Evolutionary conservation across 2,329 filamentous ascomycete species (phyloP), one percentile per base, ranked within the genome.

Genomic region (Aspergillus fructus): DNA sequence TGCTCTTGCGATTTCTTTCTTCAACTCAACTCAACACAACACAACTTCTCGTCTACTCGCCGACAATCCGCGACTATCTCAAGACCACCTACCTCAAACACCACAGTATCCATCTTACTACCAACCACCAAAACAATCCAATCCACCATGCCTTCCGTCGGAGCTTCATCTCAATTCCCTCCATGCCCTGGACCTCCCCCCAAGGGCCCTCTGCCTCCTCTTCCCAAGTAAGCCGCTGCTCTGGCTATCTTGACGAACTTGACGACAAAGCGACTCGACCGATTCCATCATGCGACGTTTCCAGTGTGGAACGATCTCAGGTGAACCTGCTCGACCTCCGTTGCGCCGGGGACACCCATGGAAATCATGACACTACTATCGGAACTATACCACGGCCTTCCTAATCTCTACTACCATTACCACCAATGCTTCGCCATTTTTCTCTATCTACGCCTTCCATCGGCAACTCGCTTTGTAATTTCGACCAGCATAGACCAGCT

Each of bases 181-280:
- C 72, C 72, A 53, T 74, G 72, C 66, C 72, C 72, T 5, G 72
- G 72, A 40, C 72, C 72, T 64, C 72, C 72, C 53, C 72, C 72
- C 51, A 73, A 72, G 70, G 72, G 72, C 51, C 72, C 72, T 68
- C 66, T 74, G 27, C 72, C 72, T 64, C 72, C 72, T 54, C 66
- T 74, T 59, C 72, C 72, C 37, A 74, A 74, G 66, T 74, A 74
- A 70, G 64, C 48, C 40, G 45, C 40, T 42, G 27, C 51, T 57
- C 49, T 56, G 49, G 55, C 59, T 51, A 59, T 60, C 46, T 30
- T 63, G 64, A 72, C 65, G 70, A 73, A 65, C 58, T 60, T 71
- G 66, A 73, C 64, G 71, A 73, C 65, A 61, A 60, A 64, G 59
- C 60, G 61, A 65, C 62, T 64, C 62, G 60, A 60, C 57, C 64